Conservation (phyloP, 768 basidiomycete species). For the Lactarius sanguifluus region DNA sequence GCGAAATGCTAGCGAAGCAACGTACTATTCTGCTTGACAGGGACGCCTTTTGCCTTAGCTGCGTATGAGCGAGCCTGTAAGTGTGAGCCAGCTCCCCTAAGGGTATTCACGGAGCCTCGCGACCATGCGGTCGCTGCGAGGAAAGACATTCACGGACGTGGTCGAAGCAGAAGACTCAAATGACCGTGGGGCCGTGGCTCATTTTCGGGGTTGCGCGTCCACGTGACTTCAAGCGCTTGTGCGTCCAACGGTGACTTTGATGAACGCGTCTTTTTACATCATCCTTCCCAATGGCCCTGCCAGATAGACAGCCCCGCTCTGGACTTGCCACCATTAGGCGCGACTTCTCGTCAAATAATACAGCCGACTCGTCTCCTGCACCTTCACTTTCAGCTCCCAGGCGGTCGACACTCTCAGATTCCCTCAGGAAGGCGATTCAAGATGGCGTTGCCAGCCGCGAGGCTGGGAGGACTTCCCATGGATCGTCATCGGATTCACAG, state of each 20-base stretch:
- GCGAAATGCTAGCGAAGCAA: neutral
- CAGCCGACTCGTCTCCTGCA: constrained; percentile 31
- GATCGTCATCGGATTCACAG: constrained; percentile 28
- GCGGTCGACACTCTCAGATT: constrained; percentile 31
- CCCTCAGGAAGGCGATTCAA: constrained; percentile 28
- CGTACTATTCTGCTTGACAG: constrained; percentile 21
- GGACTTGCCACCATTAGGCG: constrained; percentile 61
- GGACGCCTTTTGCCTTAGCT: constrained; percentile 19
- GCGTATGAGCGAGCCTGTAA: constrained; percentile 18
- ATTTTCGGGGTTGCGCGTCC: neutral
- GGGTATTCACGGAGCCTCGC: constrained; percentile 2
- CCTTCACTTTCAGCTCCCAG: constrained; percentile 47
- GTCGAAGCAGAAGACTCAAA: neutral
- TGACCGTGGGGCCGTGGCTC: neutral
- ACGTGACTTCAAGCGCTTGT: constrained; percentile 12
- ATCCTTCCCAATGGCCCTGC: constrained; percentile 10
- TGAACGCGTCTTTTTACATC: constrained; percentile 11
- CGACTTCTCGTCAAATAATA: constrained; percentile 53
- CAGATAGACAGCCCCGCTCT: constrained; percentile 41
- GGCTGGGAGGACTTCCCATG: constrained; percentile 10
- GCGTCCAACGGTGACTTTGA: neutral
- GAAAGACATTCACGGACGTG: constrained; percentile 12
- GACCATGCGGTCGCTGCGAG: constrained; percentile 6
- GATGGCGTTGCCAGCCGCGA: constrained; percentile 28
- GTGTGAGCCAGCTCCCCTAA: neutral